Evolutionary conservation across 208 protist species (phyloP), one percentile per base, ranked within the genome.

Genomic region (Novymonas esmeraldas): DNA sequence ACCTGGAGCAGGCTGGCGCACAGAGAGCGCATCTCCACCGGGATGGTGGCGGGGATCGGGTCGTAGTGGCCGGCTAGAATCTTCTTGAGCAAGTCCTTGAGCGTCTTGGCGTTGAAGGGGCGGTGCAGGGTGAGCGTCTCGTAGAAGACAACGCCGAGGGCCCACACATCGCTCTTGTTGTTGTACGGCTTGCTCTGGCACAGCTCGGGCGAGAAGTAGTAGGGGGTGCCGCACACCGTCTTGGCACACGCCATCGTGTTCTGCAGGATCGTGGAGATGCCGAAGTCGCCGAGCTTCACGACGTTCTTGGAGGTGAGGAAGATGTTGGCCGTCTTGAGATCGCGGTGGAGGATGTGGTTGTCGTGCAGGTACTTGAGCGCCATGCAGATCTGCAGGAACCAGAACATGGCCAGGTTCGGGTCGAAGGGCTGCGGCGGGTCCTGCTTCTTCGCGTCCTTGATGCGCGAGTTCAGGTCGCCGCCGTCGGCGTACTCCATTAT

Each of bases 161-260:
- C 87, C 95, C 95, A 98, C 38, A 97, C 86, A 71, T 98, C 95
- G 57, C 87, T 92, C 78, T 97, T 97, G 77, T 91, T 92, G 76
- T 98, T 97, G 84, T 98, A 98, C 41, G 92, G 89, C 79, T 92
- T 89, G 83, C 88, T 97, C 74, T 97, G 82, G 84, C 93, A 98
- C 54, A 99, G 78, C 84, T 99, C 95, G 16, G 96, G 97, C 10
- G 89, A 97, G 76, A 98, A 95, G 79, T 98, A 98, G 80, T 98
- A 98, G 34, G 96, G 96, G n/a, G 96, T 98, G 24, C 97, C 97
- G 59, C 97, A 95, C 36, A 98, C 84, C 13, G 97, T 98, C 79
- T 94, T 88, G 49, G 93, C 93, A 56, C 92, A 94, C 44, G 85
- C 86, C 79, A 95, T 89, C 22, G 92, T 98, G 77, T 95, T 96